Evolutionary conservation across 1,284 basidiomycete species (phyloP), one percentile per base, ranked within the genome.

Genomic region (Anthracocystis walkeri): DNA sequence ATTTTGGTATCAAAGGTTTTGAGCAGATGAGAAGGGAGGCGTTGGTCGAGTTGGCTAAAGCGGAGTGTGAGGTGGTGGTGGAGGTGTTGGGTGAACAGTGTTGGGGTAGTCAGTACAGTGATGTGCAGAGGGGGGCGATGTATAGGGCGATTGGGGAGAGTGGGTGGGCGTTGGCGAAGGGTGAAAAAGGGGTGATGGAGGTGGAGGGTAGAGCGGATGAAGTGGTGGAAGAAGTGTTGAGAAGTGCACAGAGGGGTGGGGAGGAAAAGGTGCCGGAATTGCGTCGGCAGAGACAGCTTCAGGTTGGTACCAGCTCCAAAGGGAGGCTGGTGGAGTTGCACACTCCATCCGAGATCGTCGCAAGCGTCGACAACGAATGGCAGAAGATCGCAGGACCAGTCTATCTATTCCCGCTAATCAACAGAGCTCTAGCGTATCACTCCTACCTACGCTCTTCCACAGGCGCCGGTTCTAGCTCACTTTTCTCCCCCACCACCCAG

Each of bases 71-170:
- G 31, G 90, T 90, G 65, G 90, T 92, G 42, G 91, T 92, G 1
- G 85, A 84, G 92, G 89, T 42, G 54, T 33, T 84, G n/a, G 90
- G 92, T 49, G 93, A 97, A 82, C 93, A 97, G 81, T 93, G 94
- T 85, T 98, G 97, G 87, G 91, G 91, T 67, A 92, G 92, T 54
- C 93, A 95, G 77, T 97, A 96, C 85, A 94, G 94, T 0, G 89
- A 90, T 5, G 89, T 90, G 23, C 94, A 98, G 81, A 90, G 95
- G 12, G 91, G 90, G 67, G 89, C 90, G 6, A 94, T 96, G 82
- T 88, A 98, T 33, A 93, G 92, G 58, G 91, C 93, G 0, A 87
- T 99, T 1, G 93, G 92, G 0, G 86, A 94, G 52, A 93, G 93
- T 4, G 93, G 93, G 4, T 88, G 93, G 57, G 94, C 97, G 82